Base-by-base conservation (phyloP, 2,329 filamentous ascomycete species). In the Botryotinia calthae region DNA sequence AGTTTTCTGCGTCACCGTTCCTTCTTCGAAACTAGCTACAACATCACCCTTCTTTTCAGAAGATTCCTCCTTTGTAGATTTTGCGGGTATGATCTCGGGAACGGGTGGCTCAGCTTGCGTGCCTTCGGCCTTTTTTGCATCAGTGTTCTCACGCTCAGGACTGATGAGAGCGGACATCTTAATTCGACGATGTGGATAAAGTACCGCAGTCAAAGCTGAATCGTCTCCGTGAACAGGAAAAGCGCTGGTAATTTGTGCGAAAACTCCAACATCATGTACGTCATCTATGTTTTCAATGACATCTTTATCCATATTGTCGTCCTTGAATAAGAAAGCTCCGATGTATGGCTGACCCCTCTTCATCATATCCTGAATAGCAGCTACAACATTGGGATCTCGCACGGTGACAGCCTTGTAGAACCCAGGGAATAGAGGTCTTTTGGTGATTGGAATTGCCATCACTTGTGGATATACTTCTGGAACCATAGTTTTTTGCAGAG, bases 381-480 rank as follows among this genome's bases (percentile, higher is more conserved):
- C 90, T 22, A 95, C 92, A 51, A 99, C 96, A 78, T 96, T 93
- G 28, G 93, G 93, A 80, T 99, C 94, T 81, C 93, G 91, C 77
- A 99, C 97, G 5, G 95, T 99, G 77, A 99, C 96, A 16, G 96
- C 95, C 84, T 99, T 99, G 85, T 99, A 99, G 83, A 98, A 99
- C 1, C 96, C 96, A 1, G 96, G 96, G 83, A 98, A 99, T 20
- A 99, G 85, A 18, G 96, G 96, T 70, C 96, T 88, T 82, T 97
- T 94, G 42, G 94, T 93, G 79, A 99, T 98, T 12, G 96, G 96
- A 72, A 99, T 97, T 2, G 95, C 95, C 87, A 99, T 93, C 72
- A 99, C 95, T 81, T 98, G 96, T 5, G 96, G 96, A 81, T 99
- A 99, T 61, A 98, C 91, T 75, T 99, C 96, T 22, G 96, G 96